Base-by-base conservation (phyloP, 345 rosid species). In the Populus tremula region DNA sequence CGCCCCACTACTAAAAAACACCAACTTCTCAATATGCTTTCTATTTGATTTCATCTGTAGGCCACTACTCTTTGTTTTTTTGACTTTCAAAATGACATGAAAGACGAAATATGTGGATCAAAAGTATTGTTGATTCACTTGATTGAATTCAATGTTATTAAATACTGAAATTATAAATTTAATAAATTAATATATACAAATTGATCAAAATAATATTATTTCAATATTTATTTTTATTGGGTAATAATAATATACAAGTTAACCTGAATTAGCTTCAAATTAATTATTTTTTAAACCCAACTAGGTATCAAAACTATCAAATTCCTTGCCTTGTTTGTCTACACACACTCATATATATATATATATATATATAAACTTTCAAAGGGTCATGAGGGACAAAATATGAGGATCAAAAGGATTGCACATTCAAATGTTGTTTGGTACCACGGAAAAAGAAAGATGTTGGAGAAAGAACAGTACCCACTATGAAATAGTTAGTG, bases 41-140 rank as follows among this genome's bases (percentile, higher is more conserved):
- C 8, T 18, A 39, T 59, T 82, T 84, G 78, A 81, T 78, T 84
- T 80, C 83, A 69, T 85, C 39, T 82, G 82, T 77, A 79, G 87
- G 79, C 93, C 90, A 88, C 87, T 89, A 11, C 12, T 11, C 11
- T 43, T 2, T 43, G 8, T 38, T 54, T 21, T 53, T 76, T 61
- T 85, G 80, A 80, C 83, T 81, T 86, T 72, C 67, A 67, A 64
- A 79, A 74, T 71, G 81, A 72, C 78, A 73, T 83, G 85, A 87
- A 89, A 80, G 83, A 86, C 81, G 81, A 78, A 84, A 86, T 74
- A 75, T 31, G 79, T 80, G 88, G 85, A 85, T 62, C 80, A 74
- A 85, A 82, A 74, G 70, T 1, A 27, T 27, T 27, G 27, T 31
- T 31, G 27, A 38, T 38, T 38, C 39, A 38, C n/a, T n/a, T n/a